These are phyloP conservation scores for Onygenales sp. DNA, from an alignment of 2,329 filamentous ascomycete species.

Conservation along the genomic window DNA sequence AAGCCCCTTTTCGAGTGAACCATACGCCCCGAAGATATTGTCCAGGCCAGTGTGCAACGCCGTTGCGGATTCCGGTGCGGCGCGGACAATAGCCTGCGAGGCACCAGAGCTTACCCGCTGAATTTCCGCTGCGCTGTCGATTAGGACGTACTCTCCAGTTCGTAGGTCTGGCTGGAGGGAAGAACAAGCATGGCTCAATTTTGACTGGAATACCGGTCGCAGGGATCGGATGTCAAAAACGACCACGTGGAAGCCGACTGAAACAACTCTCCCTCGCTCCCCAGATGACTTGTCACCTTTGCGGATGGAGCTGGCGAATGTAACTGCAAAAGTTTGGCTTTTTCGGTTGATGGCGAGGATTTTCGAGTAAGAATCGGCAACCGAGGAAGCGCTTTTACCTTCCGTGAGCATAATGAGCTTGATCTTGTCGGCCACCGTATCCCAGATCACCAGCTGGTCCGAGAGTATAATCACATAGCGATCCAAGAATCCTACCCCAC, in stretches of 20 bases:
- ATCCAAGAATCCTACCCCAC: constrained; percentile 61
- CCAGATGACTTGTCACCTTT: constrained; percentile 14
- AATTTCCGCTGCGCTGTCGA: constrained; percentile 69
- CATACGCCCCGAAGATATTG: constrained; percentile 22
- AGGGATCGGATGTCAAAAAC: constrained; percentile 57
- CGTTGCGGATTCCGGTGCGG: constrained; percentile 15
- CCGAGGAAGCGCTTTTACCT: constrained; percentile 6
- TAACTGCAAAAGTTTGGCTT: constrained; percentile 58
- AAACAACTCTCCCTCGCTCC: constrained; percentile 27
- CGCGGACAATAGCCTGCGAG: constrained; percentile 16
- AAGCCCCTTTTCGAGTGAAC: background rate
- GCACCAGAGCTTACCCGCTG: constrained; percentile 33
- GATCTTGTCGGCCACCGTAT: constrained; percentile 70
- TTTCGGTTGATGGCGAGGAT: constrained; percentile 58
- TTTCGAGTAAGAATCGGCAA: constrained; percentile 11
- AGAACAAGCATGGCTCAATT: constrained; percentile 49
- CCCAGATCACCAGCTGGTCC: constrained; percentile 65
- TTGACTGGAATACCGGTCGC: constrained; percentile 49
- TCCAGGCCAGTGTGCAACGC: constrained; percentile 23
- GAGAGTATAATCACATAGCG: constrained; percentile 68
- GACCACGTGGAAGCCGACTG: constrained; percentile 42
- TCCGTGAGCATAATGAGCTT: constrained; percentile 55
- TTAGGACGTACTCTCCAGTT: constrained; percentile 61
- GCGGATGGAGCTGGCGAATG: constrained; percentile 32
- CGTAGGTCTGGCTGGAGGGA: constrained; percentile 56